A percentile compares a stretch with the other conserved stretches of the same genome.
phyloP scores from a whole-genome alignment of 495 filamentous ascomycete species.

The Penicillium odoratum region DNA sequence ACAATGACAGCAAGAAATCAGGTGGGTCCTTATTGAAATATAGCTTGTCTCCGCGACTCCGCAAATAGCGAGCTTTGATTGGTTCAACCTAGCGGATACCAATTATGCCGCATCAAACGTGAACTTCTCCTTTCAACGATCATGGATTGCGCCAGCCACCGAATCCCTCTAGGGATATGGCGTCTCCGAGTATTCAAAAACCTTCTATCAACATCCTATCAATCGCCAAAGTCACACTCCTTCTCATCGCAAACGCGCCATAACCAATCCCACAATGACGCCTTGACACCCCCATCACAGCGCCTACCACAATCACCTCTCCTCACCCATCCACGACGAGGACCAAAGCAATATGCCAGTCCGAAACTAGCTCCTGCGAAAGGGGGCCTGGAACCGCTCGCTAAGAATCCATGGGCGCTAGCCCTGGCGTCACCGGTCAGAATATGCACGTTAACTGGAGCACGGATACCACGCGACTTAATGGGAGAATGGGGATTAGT shows the following conservation, averaged over 20 bases:
- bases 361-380: slow-evolving; percentile 40
- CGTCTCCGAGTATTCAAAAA: slow-evolving; percentile 33
- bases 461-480: slow-evolving; percentile 60
- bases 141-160: slow-evolving; percentile 33
- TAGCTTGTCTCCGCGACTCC: slow-evolving; percentile 9
- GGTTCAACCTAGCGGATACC: slow-evolving; percentile 6
- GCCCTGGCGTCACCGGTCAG: slow-evolving; percentile 67
- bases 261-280: slow-evolving; percentile 5
- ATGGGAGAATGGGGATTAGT: slow-evolving; percentile 62
- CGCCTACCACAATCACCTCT: slow-evolving; percentile 45
- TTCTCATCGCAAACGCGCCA: slow-evolving; percentile 11
- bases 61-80: slow-evolving; percentile 27
- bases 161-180: slow-evolving; percentile 36
- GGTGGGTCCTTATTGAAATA: background rate
- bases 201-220: slow-evolving; percentile 18
- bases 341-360: slow-evolving; percentile 24
- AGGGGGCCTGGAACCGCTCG: slow-evolving; percentile 37
- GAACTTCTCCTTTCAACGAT: slow-evolving; percentile 5
- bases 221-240: background rate
- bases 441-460: slow-evolving; percentile 56
- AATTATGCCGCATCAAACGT: slow-evolving; percentile 5
- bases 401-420: slow-evolving; percentile 45
- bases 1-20: too few relatives aligned
- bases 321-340: slow-evolving; percentile 22
- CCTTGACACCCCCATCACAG: slow-evolving; percentile 30